These are phyloP conservation scores for Suillus sp. DNA, from an alignment of 768 basidiomycete genomes.

Conservation along the genomic window DNA sequence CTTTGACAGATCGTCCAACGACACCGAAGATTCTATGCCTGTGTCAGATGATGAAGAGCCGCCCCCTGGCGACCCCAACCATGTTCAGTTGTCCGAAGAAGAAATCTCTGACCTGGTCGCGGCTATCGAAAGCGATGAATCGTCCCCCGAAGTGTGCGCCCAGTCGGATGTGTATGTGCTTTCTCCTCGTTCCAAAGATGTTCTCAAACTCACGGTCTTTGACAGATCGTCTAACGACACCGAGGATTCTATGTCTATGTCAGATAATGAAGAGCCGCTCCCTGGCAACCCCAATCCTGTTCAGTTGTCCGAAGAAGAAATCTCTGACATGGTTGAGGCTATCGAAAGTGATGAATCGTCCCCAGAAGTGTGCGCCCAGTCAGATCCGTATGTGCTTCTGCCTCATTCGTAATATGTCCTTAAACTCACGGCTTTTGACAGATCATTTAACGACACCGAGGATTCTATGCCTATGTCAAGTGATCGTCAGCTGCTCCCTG, in stretches of 20 bases:
- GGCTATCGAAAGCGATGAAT: neutral
- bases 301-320: neutral
- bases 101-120: neutral
- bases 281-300: neutral
- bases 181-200: too few species aligned
- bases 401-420: too few species aligned
- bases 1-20: too few species aligned
- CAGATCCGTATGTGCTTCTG: too few species aligned
- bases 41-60: neutral
- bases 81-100: neutral
- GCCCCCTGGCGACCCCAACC: neutral
- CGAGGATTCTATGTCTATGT: neutral
- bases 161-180: neutral
- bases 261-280: neutral
- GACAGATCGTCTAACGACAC: too few species aligned
- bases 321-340: neutral
- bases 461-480: neutral
- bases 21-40: neutral
- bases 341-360: neutral
- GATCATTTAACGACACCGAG: too few species aligned
- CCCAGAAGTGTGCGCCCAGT: neutral
- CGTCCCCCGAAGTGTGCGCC: neutral
- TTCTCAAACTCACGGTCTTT: too few species aligned
- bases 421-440: too few species aligned
- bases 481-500: neutral